phyloP scores from a whole-genome alignment of 306 rosid species.

The Trichosanthes cucumerina region DNA sequence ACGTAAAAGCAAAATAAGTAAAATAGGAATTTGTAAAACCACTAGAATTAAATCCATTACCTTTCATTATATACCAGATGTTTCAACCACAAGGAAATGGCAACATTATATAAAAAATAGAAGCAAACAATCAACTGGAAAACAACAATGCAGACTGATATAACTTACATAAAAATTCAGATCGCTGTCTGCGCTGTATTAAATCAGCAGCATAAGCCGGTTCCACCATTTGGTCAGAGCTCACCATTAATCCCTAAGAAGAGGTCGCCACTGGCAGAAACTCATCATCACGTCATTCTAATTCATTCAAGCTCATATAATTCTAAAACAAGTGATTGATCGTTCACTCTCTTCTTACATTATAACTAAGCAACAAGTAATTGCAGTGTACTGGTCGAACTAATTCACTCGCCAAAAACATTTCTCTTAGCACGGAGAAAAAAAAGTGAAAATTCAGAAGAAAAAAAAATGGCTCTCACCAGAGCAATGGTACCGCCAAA shows the following conservation, averaged over 20 bases:
- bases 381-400: neutral
- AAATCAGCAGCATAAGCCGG: slow-evolving; percentile 82
- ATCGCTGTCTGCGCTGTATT: slow-evolving; percentile 80
- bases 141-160: neutral
- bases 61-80: neutral
- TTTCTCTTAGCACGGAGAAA: neutral
- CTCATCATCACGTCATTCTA: slow-evolving; percentile 63
- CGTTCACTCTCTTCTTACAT: neutral
- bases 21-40: slow-evolving; percentile 1
- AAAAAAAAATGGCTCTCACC: slow-evolving; percentile 39
- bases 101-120: neutral
- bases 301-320: slow-evolving; percentile 5
- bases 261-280: slow-evolving; percentile 52
- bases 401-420: neutral
- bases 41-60: neutral
- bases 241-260: slow-evolving; percentile 56
- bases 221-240: slow-evolving; percentile 41
- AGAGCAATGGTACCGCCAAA: slow-evolving; percentile 48
- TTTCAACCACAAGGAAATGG: neutral
- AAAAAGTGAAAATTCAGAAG: neutral
- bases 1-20: slow-evolving; percentile 21
- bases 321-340: neutral
- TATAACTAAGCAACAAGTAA: neutral
- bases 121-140: neutral
- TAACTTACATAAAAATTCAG: slow-evolving; percentile 70